phyloP scores from a whole-genome alignment of 2,329 filamentous ascomycete species.

The Trichophyton simii region DNA sequence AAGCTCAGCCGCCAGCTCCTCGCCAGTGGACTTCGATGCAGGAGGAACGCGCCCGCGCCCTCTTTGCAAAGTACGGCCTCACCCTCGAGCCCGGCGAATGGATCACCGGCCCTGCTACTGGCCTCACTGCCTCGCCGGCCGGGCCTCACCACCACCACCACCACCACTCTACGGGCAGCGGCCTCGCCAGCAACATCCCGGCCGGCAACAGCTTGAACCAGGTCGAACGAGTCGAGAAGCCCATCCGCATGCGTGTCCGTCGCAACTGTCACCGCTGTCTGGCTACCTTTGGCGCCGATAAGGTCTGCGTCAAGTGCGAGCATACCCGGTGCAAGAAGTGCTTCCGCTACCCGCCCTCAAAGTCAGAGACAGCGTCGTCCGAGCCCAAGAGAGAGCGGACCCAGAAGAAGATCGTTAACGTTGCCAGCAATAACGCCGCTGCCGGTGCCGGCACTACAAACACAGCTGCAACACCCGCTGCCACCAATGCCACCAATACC shows the following conservation, averaged over 20 bases:
- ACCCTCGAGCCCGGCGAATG: conserved; percentile 33
- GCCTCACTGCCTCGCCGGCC: conserved; percentile 6
- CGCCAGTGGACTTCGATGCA: conserved; percentile 28
- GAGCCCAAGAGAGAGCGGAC: conserved; percentile 21
- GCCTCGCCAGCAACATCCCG: background rate
- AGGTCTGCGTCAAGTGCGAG: conserved; percentile 62
- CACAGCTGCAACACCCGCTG: too few species aligned
- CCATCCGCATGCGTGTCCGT: conserved; percentile 36
- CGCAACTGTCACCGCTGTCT: conserved; percentile 68
- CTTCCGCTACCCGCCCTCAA: conserved; percentile 58
- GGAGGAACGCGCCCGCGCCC: conserved; percentile 32
- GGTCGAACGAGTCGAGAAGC: conserved; percentile 33
- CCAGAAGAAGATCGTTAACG: conserved; percentile 16
- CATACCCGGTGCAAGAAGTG: conserved; percentile 74
- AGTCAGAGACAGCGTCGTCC: conserved; percentile 40
- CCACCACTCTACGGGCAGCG: too few species aligned
- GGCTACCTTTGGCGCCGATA: conserved; percentile 58
- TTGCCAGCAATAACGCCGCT: conserved; percentile 15
- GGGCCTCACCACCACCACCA: background rate
- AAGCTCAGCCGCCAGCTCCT: conserved; percentile 2
- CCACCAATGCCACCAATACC: too few species aligned
- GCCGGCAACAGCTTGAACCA: background rate
- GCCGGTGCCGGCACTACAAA: background rate
- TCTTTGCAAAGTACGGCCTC: conserved; percentile 38
- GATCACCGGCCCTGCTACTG: conserved; percentile 22